These are phyloP conservation scores for Talaromyces sp. DNA, from an alignment of 2,329 filamentous ascomycete genomes.

Conservation along the genomic window DNA sequence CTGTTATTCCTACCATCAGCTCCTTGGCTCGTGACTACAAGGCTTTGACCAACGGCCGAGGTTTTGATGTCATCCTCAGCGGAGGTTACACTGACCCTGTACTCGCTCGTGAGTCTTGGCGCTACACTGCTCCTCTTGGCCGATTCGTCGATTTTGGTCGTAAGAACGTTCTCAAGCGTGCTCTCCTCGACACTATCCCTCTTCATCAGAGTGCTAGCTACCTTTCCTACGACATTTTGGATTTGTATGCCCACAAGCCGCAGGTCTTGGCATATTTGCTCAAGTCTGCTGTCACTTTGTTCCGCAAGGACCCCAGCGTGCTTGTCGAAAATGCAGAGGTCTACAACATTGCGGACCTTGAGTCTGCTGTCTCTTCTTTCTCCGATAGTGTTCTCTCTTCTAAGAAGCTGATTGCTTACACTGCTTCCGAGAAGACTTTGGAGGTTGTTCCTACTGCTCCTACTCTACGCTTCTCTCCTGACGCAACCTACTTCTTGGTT, in stretches of 20 bases:
- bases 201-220: slow-evolving; percentile 13
- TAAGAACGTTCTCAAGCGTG: slow-evolving; percentile 22
- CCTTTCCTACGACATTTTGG: slow-evolving; percentile 2
- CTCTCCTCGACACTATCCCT: not conserved
- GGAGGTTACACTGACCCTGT: slow-evolving; percentile 20
- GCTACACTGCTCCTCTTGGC: slow-evolving; percentile 28
- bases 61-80: slow-evolving; percentile 35
- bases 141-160: slow-evolving; percentile 30
- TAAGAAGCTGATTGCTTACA: slow-evolving; percentile 2
- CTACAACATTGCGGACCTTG: not conserved
- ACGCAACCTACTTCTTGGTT: slow-evolving; percentile 26
- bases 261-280: slow-evolving; percentile 2
- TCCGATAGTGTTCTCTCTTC: not conserved
- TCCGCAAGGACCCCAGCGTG: not conserved
- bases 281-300: not conserved
- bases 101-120: slow-evolving; percentile 23
- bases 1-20: slow-evolving; percentile 15
- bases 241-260: not conserved
- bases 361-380: slow-evolving; percentile 2
- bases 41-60: slow-evolving; percentile 26
- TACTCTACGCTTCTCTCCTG: not conserved
- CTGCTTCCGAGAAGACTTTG: not conserved
- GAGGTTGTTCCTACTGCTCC: not conserved
- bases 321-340: not conserved
- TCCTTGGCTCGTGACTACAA: slow-evolving; percentile 12